These are phyloP conservation scores for Mucor sp. DNA, from an alignment of 371 early-diverging fungal genomes.

Conservation along the genomic window DNA sequence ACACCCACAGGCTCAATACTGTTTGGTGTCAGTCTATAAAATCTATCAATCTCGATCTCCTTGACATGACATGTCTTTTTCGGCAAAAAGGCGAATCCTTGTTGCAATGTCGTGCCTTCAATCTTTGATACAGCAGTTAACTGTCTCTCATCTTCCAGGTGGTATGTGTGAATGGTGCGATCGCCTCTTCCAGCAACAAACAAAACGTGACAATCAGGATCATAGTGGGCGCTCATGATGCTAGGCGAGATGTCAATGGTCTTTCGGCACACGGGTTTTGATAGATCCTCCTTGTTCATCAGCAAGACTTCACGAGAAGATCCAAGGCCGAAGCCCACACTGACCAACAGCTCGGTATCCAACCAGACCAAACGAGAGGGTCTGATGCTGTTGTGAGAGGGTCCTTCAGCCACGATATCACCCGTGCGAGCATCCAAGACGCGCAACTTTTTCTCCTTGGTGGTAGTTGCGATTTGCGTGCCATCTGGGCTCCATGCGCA, in stretches of 20 bases:
- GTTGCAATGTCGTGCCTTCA: constrained; percentile 63
- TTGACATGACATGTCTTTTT: constrained; percentile 67
- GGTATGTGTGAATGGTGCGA: constrained; percentile 51
- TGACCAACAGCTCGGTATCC: constrained; percentile 53
- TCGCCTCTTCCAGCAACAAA: constrained; percentile 70
- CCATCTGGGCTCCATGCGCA: constrained; percentile 72
- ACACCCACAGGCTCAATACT: constrained; percentile 73
- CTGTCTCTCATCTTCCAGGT: constrained; percentile 20
- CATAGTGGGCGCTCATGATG: constrained; percentile 68
- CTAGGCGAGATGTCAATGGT: constrained; percentile 78
- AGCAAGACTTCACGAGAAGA: constrained; percentile 67
- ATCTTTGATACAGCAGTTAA: constrained; percentile 59
- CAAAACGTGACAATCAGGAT: constrained; percentile 66
- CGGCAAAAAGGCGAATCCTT: constrained; percentile 69
- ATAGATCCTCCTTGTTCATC: constrained; percentile 49
- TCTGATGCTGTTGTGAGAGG: constrained; percentile 70
- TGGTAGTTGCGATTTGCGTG: constrained; percentile 58
- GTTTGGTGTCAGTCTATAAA: constrained; percentile 67
- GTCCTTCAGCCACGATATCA: constrained; percentile 52
- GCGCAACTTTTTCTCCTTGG: constrained; percentile 68
- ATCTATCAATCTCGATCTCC: constrained; percentile 68
- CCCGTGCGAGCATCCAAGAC: constrained; percentile 67
- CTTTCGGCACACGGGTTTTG: constrained; percentile 37
- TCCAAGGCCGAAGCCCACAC: constrained; percentile 74
- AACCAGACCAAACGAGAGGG: constrained; percentile 76